phyloP scores from a whole-genome alignment of 2,329 filamentous ascomycete species.

The Penicillium hesseltinei region DNA sequence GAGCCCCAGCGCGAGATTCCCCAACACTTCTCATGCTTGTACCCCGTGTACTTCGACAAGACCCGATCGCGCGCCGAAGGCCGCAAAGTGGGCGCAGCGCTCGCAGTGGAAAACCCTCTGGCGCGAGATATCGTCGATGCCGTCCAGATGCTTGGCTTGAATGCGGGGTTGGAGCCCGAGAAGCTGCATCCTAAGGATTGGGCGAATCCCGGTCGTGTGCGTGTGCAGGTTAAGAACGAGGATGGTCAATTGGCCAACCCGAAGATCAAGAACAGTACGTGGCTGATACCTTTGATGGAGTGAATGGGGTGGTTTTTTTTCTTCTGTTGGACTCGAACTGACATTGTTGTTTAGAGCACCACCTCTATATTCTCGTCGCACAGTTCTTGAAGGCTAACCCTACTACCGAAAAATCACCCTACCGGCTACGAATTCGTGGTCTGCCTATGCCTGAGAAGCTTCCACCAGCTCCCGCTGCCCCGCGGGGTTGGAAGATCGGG shows the following conservation, averaged over 20 bases:
- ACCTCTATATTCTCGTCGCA: constrained; percentile 79
- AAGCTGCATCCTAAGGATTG: constrained; percentile 96
- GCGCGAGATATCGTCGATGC: constrained; percentile 86
- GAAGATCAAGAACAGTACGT: constrained; percentile 64
- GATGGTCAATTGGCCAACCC: constrained; percentile 50
- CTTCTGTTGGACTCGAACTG: background rate
- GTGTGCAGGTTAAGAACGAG: constrained; percentile 66
- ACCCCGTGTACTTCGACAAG: constrained; percentile 93
- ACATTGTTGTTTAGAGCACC: constrained; percentile 59
- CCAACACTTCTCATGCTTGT: constrained; percentile 82
- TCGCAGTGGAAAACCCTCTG: constrained; percentile 80
- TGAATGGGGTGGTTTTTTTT: background rate
- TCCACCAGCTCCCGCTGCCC: constrained; percentile 71
- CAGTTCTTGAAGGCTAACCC: constrained; percentile 74
- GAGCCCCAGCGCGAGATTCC: constrained; percentile 56
- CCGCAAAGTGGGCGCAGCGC: constrained; percentile 68
- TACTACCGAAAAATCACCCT: constrained; percentile 68
- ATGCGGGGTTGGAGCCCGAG: constrained; percentile 77
- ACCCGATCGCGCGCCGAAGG: constrained; percentile 67
- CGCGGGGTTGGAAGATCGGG: constrained; percentile 87
- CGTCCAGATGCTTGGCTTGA: constrained; percentile 64
- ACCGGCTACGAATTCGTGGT: constrained; percentile 71
- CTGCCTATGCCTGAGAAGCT: constrained; percentile 65
- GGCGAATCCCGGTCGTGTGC: constrained; percentile 90
- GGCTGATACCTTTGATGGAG: background rate